Evolutionary conservation across 2,329 filamentous ascomycete genomes (phyloP).

Genomic region (Pseudocercospora fijiensis): DNA sequence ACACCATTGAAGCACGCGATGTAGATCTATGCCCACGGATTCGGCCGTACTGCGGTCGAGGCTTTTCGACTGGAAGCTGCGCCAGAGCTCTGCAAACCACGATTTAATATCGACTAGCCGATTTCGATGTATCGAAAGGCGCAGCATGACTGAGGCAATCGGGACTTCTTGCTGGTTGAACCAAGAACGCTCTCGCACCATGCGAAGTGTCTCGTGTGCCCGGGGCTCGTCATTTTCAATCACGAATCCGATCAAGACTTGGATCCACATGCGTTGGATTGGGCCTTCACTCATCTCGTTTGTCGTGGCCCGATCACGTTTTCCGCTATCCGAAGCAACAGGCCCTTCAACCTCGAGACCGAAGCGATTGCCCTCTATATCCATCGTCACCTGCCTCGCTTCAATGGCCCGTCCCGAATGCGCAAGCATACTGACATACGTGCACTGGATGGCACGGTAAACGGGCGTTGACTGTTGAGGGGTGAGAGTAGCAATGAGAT

Average conservation of each 20-base stretch:
- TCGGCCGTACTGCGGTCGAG: not conserved
- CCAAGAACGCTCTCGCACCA: conserved; percentile 46
- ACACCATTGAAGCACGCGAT: conserved; percentile 27
- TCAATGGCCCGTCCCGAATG: not conserved
- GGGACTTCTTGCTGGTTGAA: not conserved
- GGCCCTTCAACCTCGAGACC: not conserved
- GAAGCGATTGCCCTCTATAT: not conserved
- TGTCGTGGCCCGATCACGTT: not conserved
- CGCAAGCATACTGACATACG: not conserved
- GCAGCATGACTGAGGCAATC: conserved; percentile 35
- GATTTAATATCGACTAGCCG: conserved; percentile 61
- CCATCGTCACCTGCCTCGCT: not conserved
- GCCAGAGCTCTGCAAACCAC: conserved; percentile 55
- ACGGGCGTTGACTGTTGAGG: not conserved
- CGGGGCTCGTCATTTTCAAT: conserved; percentile 59
- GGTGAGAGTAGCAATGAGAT: not conserved
- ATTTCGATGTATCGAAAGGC: conserved; percentile 61
- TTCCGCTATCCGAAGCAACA: not conserved
- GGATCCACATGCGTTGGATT: conserved; percentile 23
- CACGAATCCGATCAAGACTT: conserved; percentile 57
- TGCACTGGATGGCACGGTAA: not conserved
- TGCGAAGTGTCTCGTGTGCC: conserved; percentile 56
- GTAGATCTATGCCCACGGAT: not conserved
- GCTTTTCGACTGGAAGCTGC: not conserved
- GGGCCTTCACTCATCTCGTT: not conserved